Conservation (phyloP, 768 basidiomycete species). For the Sporobolomyces pararoseus region DNA sequence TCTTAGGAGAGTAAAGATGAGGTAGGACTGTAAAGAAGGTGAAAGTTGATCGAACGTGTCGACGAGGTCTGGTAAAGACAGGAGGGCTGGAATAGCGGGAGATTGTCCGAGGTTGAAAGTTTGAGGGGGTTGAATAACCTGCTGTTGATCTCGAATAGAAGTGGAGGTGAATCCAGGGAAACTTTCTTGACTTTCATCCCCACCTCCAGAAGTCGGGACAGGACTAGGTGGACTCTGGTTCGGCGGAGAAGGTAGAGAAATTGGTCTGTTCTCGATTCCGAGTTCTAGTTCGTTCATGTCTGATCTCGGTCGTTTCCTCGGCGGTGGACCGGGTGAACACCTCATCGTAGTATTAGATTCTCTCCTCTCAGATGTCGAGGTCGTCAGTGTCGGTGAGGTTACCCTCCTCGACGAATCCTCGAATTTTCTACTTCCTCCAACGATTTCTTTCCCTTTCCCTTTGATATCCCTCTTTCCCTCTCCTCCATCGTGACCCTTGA, state of each 20-base stretch:
- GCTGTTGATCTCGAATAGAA: too few species aligned
- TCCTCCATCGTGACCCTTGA: neutral
- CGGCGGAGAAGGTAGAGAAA: slow-evolving; percentile 29
- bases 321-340: slow-evolving; percentile 29
- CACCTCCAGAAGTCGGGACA: slow-evolving; percentile 16
- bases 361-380: neutral
- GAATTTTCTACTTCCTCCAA: neutral
- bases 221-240: slow-evolving; percentile 37
- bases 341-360: neutral
- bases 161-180: too few species aligned
- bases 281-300: neutral
- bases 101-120: slow-evolving; percentile 34
- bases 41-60: slow-evolving; percentile 76
- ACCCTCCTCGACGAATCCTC: slow-evolving; percentile 2
- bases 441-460: slow-evolving; percentile 22
- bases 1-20: slow-evolving; percentile 84
- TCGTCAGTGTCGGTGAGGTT: too few species aligned
- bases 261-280: neutral
- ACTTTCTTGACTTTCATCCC: slow-evolving; percentile 26
- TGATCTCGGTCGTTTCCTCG: slow-evolving; percentile 32
- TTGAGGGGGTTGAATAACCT: slow-evolving; percentile 7
- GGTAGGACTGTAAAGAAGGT: slow-evolving; percentile 79
- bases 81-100: slow-evolving; percentile 65
- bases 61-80: slow-evolving; percentile 78
- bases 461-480: neutral